Evolutionary conservation across 148 eudicot genomes (phyloP).

Genomic region (Agrostemma githago): DNA sequence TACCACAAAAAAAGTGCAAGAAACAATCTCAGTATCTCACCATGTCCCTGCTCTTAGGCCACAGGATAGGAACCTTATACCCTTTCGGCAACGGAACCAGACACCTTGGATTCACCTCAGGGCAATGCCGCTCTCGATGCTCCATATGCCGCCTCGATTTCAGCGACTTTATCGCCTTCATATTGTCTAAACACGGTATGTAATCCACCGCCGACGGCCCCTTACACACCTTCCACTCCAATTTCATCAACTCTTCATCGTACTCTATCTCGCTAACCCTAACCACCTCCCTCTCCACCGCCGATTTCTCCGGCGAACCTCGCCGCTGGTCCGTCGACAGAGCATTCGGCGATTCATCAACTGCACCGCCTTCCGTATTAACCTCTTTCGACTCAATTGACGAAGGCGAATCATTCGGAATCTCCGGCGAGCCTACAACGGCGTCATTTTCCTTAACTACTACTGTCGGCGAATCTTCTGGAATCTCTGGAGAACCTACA

Average conservation of each 20-base stretch:
- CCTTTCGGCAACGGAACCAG: conserved; percentile 68
- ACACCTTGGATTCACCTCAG: conserved; percentile 37
- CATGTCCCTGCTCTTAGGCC: conserved; percentile 99
- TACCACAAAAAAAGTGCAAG: conserved; percentile 45
- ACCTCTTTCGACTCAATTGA: not conserved
- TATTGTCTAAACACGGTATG: conserved; percentile 86
- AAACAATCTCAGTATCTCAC: conserved; percentile 57
- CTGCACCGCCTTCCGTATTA: no score
- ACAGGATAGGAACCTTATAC: conserved; percentile 64
- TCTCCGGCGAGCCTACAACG: not conserved
- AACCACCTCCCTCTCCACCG: not conserved
- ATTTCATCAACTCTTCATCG: conserved; percentile 28
- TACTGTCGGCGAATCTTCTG: no score
- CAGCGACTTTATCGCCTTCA: conserved; percentile 57
- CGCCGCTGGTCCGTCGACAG: not conserved
- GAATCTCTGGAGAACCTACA: not conserved
- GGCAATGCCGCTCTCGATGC: conserved; percentile 90
- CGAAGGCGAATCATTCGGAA: not conserved
- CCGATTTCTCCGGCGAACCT: conserved; percentile 2
- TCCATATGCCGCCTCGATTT: conserved; percentile 73
- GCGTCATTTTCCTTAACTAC: not conserved
- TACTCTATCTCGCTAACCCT: conserved; percentile 9
- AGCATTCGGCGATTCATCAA: not conserved
- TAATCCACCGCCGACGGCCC: conserved; percentile 58
- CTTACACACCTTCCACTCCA: conserved; percentile 53